Percentiles rank a stretch among this genome's conserved stretches.
These are phyloP conservation scores for Phytopythium litorale DNA, from an alignment of 352 stramenopile genomes.

Conservation along the genomic window DNA sequence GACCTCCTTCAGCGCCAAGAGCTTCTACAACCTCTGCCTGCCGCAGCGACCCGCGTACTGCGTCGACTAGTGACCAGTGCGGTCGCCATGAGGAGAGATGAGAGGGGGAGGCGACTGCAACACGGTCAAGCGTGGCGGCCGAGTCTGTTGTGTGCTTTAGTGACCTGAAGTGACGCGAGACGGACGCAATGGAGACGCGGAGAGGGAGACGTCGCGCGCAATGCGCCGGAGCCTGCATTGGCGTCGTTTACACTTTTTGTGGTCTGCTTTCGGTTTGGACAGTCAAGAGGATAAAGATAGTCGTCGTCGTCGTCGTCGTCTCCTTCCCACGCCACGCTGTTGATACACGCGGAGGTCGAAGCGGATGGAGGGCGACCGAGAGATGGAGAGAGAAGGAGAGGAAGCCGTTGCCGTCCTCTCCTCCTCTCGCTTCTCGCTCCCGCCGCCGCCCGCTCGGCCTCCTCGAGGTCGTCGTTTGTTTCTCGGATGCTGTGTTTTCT, in stretches of 20 bases:
- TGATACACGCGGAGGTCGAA: neutral
- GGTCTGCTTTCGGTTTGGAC: neutral
- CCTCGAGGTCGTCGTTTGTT: neutral
- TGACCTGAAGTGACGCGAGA: too few species aligned
- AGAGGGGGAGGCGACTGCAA: neutral
- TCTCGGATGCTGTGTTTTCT: slow-evolving; percentile 2
- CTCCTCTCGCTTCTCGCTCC: too few species aligned
- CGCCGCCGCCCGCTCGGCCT: neutral
- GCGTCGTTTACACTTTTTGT: slow-evolving; percentile 1
- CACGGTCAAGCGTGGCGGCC: neutral
- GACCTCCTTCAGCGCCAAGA: slow-evolving; percentile 46
- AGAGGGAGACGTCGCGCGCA: neutral
- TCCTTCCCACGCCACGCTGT: slow-evolving; percentile 1
- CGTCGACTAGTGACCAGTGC: too few species aligned
- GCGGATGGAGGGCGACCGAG: too few species aligned
- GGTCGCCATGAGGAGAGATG: too few species aligned
- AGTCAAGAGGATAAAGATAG: slow-evolving; percentile 4
- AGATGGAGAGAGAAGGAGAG: neutral
- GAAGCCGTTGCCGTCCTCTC: neutral
- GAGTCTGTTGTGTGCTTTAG: too few species aligned
- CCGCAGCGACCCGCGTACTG: slow-evolving; percentile 44
- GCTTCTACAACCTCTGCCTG: slow-evolving; percentile 79
- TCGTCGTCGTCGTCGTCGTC: neutral
- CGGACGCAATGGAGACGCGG: too few species aligned
- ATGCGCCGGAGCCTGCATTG: neutral